Conservation (phyloP, 257 asterid species). For the Nicotiana paniculata region DNA sequence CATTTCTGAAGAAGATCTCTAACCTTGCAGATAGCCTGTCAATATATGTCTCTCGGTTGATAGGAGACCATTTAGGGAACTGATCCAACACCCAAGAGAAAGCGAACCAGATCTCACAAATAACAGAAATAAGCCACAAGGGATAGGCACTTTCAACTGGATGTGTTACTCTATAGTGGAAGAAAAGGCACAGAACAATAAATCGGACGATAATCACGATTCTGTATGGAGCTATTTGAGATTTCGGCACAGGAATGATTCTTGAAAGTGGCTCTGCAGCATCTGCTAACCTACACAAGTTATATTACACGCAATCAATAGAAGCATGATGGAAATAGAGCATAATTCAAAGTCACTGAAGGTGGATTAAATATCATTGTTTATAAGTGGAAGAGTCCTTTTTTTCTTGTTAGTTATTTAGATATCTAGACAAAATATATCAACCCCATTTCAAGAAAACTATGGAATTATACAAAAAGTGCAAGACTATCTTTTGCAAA, state of each 20-base stretch:
- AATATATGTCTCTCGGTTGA: conserved; percentile 64
- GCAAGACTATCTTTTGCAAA: background rate
- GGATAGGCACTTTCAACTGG: conserved; percentile 90
- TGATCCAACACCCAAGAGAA: conserved; percentile 96
- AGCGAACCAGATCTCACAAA: conserved; percentile 98
- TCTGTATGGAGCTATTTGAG: conserved; percentile 73
- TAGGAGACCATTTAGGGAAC: conserved; percentile 94
- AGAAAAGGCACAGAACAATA: conserved; percentile 62
- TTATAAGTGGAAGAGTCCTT: background rate
- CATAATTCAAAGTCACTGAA: background rate
- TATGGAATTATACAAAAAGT: background rate
- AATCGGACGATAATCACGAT: conserved; percentile 68
- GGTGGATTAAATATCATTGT: background rate
- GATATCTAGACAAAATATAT: background rate
- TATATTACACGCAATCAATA: background rate
- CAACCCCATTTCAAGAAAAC: background rate
- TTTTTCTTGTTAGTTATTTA: background rate
- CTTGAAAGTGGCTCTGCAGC: conserved; percentile 71
- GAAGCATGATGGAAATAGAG: background rate
- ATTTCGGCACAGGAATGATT: conserved; percentile 60
- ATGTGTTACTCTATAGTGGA: conserved; percentile 85
- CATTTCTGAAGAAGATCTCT: background rate
- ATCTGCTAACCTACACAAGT: conserved; percentile 57
- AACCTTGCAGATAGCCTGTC: conserved; percentile 88
- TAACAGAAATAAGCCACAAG: conserved; percentile 89